phyloP scores from a whole-genome alignment of 345 rosid genomes.

The Erysimum cheiranthoides region DNA sequence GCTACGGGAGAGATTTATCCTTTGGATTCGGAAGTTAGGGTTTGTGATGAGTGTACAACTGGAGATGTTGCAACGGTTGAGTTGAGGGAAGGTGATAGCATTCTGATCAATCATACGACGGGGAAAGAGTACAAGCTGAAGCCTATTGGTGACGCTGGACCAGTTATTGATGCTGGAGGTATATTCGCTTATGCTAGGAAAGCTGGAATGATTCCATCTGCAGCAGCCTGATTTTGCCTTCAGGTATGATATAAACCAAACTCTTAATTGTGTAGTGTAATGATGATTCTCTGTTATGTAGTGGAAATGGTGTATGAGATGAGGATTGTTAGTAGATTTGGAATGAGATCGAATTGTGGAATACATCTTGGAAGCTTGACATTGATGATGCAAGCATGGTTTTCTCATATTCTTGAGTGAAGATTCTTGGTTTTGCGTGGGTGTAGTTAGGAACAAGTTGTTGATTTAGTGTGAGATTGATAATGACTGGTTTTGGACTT shows the following conservation, averaged over 20 bases:
- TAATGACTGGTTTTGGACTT: neutral
- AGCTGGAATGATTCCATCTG: constrained; percentile 81
- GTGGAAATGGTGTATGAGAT: constrained; percentile 19
- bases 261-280: neutral
- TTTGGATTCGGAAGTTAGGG: constrained; percentile 74
- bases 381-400: neutral
- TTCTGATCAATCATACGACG: constrained; percentile 79
- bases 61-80: constrained; percentile 83
- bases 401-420: neutral
- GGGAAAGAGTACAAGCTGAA: constrained; percentile 83
- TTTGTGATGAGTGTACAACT: constrained; percentile 85
- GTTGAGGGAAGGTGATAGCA: constrained; percentile 61
- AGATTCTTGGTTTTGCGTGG: neutral
- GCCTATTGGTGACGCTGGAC: constrained; percentile 92
- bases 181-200: constrained; percentile 86
- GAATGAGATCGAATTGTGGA: neutral
- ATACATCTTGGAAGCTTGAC: neutral
- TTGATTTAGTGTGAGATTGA: neutral
- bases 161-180: constrained; percentile 84
- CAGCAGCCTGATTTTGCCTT: neutral
- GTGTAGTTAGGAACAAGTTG: neutral
- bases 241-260: constrained; percentile 21
- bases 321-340: neutral
- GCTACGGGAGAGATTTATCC: constrained; percentile 90
- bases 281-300: neutral